phyloP scores from a whole-genome alignment of 176 grass and related monocot species.

The Carex littledalei region DNA sequence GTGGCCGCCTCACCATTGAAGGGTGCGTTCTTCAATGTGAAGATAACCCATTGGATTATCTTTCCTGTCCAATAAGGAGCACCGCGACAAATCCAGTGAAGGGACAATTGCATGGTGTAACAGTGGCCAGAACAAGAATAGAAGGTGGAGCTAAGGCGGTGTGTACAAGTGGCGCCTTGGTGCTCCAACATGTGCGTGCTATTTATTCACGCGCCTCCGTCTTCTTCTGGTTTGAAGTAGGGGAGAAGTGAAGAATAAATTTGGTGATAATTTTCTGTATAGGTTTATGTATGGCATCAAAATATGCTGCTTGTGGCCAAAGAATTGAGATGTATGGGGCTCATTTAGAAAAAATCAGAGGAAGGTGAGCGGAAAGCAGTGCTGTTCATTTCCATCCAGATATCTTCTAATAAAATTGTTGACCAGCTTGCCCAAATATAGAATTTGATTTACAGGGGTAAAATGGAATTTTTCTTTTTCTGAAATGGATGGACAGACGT shows the following conservation, averaged over 20 bases:
- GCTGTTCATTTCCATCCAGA: neutral
- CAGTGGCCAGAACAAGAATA: constrained; percentile 74
- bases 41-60: constrained; percentile 79
- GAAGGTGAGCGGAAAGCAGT: no score
- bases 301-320: neutral
- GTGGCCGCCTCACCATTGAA: constrained; percentile 69
- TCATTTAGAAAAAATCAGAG: neutral
- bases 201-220: constrained; percentile 78
- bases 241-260: constrained; percentile 29
- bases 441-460: neutral
- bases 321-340: neutral
- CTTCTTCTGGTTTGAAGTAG: constrained; percentile 97
- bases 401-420: neutral
- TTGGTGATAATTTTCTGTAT: neutral
- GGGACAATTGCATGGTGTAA: constrained; percentile 53
- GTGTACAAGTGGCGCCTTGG: constrained; percentile 60
- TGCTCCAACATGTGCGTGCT: constrained; percentile 65
- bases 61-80: constrained; percentile 93
- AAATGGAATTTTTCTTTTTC: neutral
- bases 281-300: neutral
- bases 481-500: neutral
- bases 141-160: constrained; percentile 87
- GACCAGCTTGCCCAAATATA: neutral
- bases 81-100: constrained; percentile 36
- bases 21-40: constrained; percentile 90